A percentile compares a stretch with the other conserved stretches of the same genome.
phyloP scores from a whole-genome alignment of 495 filamentous ascomycete species.

The Neohortaea acidophila region DNA sequence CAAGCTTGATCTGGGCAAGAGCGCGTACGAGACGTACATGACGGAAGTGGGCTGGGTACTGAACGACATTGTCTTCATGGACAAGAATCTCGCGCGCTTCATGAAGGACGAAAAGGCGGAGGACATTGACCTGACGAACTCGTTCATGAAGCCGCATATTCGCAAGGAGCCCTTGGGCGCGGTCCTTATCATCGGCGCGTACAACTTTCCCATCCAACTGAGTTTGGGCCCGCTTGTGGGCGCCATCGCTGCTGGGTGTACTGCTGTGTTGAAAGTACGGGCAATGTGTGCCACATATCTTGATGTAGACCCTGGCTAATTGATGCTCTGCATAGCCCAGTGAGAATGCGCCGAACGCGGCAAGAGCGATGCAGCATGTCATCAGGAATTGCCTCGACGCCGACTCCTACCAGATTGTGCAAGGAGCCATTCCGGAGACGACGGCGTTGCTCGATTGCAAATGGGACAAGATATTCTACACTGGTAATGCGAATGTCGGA shows the following conservation, averaged over 20 bases:
- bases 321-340: no score
- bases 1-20: conserved; percentile 58
- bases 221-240: conserved; percentile 66
- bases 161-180: conserved; percentile 78
- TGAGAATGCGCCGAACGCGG: conserved; percentile 59
- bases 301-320: no score
- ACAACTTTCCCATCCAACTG: conserved; percentile 82
- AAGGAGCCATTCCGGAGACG: conserved; percentile 66
- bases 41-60: conserved; percentile 56
- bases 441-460: conserved; percentile 69
- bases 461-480: conserved; percentile 98
- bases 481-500: conserved; percentile 60
- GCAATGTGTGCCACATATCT: no score
- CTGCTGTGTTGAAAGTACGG: conserved; percentile 79
- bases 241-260: conserved; percentile 83
- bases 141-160: conserved; percentile 55
- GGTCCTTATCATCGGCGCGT: conserved; percentile 79
- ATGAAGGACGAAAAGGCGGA: conserved; percentile 62
- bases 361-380: conserved; percentile 65
- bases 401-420: conserved; percentile 60
- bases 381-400: conserved; percentile 59
- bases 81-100: conserved; percentile 63
- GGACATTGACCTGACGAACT: conserved; percentile 53
- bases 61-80: conserved; percentile 63
- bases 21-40: conserved; percentile 51